These are phyloP conservation scores for Thelonectria olida DNA, from an alignment of 2,329 filamentous ascomycete genomes.

Conservation along the genomic window DNA sequence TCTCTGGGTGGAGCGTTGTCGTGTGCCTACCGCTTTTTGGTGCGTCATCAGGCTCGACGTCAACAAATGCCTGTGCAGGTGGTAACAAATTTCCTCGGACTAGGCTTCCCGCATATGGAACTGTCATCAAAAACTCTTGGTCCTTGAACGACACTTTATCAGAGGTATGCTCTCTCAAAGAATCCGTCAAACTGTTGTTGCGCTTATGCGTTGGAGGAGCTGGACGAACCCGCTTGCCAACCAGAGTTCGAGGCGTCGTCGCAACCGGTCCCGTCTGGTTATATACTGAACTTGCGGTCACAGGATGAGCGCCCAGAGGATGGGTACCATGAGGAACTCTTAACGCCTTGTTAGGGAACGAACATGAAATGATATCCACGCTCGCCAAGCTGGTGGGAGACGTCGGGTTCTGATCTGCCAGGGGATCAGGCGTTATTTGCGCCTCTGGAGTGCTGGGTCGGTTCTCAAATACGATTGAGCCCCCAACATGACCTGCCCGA, in stretches of 20 bases:
- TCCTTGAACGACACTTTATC: constrained; percentile 63
- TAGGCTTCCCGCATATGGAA: constrained; percentile 81
- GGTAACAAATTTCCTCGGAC: constrained; percentile 88
- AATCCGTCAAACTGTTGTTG: constrained; percentile 88
- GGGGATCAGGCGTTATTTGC: constrained; percentile 34
- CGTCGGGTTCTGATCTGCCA: constrained; percentile 31
- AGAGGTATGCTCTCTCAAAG: constrained; percentile 73
- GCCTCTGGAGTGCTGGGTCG: constrained; percentile 60
- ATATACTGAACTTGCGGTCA: constrained; percentile 59
- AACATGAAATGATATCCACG: constrained; percentile 70
- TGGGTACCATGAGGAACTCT: constrained; percentile 52
- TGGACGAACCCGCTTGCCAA: constrained; percentile 68
- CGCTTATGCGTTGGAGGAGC: constrained; percentile 73
- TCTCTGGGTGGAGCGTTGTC: constrained; percentile 58
- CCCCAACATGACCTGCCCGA: constrained; percentile 55
- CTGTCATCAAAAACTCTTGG: constrained; percentile 66
- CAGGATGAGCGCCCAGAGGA: constrained; percentile 65
- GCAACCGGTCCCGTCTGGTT: constrained; percentile 61
- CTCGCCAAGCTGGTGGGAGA: constrained; percentile 69
- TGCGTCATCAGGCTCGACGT: constrained; percentile 65
- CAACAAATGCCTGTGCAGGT: constrained; percentile 83
- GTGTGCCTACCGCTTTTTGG: constrained; percentile 60
- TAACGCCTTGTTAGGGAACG: constrained; percentile 64
- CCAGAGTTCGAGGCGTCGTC: constrained; percentile 65
- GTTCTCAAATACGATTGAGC: constrained; percentile 55